Evolutionary conservation across 768 basidiomycete species (phyloP).

Genomic region (Tulasnella calospora): DNA sequence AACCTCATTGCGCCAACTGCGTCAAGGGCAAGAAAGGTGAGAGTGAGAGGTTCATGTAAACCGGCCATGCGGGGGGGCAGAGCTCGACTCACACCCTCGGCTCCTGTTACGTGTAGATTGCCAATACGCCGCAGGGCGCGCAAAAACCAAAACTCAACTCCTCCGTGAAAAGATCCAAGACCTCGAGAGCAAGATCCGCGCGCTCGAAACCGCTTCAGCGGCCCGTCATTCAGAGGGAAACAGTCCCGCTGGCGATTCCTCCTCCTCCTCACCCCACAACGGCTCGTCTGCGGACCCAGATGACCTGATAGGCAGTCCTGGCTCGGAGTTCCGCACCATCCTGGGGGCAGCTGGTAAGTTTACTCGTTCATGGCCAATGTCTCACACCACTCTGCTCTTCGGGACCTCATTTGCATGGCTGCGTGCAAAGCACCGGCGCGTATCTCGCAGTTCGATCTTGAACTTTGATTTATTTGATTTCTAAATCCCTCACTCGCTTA

Average conservation of each 20-base stretch:
- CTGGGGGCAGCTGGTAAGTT: conserved; percentile 7
- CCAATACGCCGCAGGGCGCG: conserved; percentile 22
- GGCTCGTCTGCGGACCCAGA: conserved; percentile 14
- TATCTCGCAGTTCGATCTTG: conserved; percentile 3
- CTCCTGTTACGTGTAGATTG: conserved; percentile 12
- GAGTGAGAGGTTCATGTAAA: not conserved
- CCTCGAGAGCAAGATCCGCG: conserved; percentile 25
- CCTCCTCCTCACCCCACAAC: conserved; percentile 20
- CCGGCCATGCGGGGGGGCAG: not conserved
- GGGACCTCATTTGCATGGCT: conserved; percentile 9
- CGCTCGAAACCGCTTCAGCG: conserved; percentile 20
- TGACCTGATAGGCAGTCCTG: not conserved
- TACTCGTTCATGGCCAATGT: not conserved
- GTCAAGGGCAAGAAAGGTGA: conserved; percentile 27
- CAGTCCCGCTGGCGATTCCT: conserved; percentile 13
- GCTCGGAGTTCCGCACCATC: conserved; percentile 12
- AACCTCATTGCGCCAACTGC: conserved; percentile 26
- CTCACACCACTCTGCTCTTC: not conserved
- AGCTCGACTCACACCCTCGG: not conserved
- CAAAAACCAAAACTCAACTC: conserved; percentile 24
- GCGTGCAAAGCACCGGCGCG: not conserved
- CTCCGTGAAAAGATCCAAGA: conserved; percentile 26
- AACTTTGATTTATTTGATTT: conserved; percentile 2
- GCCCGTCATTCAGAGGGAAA: conserved; percentile 3
- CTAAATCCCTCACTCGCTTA: not conserved